Conservation (phyloP, 345 rosid genomes). For the Psidium friedrichsthalianum region DNA sequence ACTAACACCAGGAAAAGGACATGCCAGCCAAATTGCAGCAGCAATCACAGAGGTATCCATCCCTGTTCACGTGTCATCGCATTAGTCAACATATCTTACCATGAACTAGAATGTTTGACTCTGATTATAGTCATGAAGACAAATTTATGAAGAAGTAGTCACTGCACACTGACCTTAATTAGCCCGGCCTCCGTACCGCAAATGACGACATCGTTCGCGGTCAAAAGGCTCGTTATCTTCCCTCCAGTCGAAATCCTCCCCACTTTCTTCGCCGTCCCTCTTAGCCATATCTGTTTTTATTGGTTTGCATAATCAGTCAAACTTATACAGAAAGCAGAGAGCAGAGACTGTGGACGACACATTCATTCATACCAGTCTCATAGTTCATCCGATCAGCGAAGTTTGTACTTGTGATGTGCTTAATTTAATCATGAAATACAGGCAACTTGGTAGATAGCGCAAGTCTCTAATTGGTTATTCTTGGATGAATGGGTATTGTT, state of each 20-base stretch:
- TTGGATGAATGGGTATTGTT: neutral
- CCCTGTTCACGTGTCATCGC: constrained; percentile 34
- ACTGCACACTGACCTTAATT: constrained; percentile 46
- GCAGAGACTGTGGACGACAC: neutral
- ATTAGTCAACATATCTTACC: neutral
- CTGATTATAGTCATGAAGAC: too few species aligned
- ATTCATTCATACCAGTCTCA: neutral
- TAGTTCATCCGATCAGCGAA: neutral
- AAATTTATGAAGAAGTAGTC: neutral
- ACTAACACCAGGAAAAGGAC: neutral
- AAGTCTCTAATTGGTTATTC: neutral
- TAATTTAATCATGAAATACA: neutral
- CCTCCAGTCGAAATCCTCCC: constrained; percentile 89
- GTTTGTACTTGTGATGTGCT: neutral
- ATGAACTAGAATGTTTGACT: neutral
- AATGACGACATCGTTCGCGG: constrained; percentile 59
- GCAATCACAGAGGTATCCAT: constrained; percentile 61
- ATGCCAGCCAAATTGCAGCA: neutral
- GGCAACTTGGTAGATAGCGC: neutral
- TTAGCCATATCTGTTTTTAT: constrained; percentile 61
- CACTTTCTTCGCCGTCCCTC: constrained; percentile 69
- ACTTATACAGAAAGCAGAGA: neutral
- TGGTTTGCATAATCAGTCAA: neutral
- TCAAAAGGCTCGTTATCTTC: constrained; percentile 75
- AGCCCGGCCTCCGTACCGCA: constrained; percentile 87